Base-by-base conservation (phyloP, 768 basidiomycete genomes). In the Suillus weaverae region DNA sequence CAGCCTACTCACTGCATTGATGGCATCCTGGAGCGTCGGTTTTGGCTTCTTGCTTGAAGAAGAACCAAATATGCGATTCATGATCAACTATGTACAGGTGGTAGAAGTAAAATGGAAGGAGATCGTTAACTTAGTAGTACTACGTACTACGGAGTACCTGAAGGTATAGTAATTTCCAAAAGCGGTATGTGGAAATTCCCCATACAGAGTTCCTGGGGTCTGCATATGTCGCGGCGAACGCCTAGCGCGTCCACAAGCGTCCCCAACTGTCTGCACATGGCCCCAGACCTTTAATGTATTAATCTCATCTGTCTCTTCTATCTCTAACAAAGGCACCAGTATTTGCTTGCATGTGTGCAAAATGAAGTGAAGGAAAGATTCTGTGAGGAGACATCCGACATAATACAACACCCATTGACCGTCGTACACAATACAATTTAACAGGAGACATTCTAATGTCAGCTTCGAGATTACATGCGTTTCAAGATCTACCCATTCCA, bases 11-110 rank as follows among this genome's bases (percentile, higher is more conserved):
- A 94, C 92, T 66, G 94, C 89, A 60, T 86, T 79, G 74, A 99
- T 97, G n/a, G 97, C 97, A 80, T 99, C 97, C 66, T 90, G 88
- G 7, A 99, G 85, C 3, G 82, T 83, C 0, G 97, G 87, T 72
- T 94, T 92, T 26, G 95, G 93, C 73, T 94, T 96, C 79, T 88
- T 89, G 76, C 83, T 83, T 9, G 86, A 69, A 30, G 92, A 89
- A 1, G 84, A 72, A 56, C 93, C 93, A 76, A 95, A 95, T 72
- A 95, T 88, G 64, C 93, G 86, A 75, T 95, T 94, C 93, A 95
- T 94, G 69, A 36, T 68, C 2, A n/a, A 39, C n/a, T 62, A n/a
- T 39, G 32, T 32, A 41, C 44, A 41, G 38, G 32, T 39, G 53
- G 38, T 54, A 10, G 11, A 33, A 33, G 51, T 18, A 4, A n/a